Conservation (phyloP, 768 basidiomycete species). For the Trametopsis cervina region DNA sequence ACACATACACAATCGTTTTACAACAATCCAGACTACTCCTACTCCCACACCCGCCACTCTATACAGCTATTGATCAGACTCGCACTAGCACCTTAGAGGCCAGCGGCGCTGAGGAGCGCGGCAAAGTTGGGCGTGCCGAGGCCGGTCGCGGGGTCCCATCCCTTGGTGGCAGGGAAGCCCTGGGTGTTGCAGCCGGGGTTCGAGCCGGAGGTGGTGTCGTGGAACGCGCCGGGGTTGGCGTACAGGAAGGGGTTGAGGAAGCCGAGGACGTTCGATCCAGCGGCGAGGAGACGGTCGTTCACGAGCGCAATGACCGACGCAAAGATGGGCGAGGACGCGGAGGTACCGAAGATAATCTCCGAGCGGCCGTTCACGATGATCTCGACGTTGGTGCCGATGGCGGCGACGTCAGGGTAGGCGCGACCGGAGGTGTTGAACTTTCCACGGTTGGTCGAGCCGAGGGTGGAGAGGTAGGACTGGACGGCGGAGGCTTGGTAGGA, state of each 20-base stretch:
- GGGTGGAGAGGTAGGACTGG: conserved; percentile 30
- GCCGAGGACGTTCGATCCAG: conserved; percentile 26
- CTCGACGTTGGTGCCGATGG: conserved; percentile 39
- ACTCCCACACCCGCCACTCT: too few relatives aligned
- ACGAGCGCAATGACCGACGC: conserved; percentile 21
- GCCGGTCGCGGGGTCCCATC: conserved; percentile 31
- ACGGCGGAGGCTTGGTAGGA: conserved; percentile 34
- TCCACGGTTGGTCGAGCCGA: conserved; percentile 42
- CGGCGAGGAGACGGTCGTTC: conserved; percentile 26
- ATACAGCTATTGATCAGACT: too few relatives aligned
- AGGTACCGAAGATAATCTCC: conserved; percentile 23
- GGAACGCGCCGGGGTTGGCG: conserved; percentile 20
- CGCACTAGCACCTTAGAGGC: conserved; percentile 7
- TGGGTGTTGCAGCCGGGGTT: conserved; percentile 30
- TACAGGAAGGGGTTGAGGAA: conserved; percentile 32
- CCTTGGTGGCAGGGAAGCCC: conserved; percentile 27
- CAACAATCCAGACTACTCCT: too few relatives aligned
- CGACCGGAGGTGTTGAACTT: conserved; percentile 37
- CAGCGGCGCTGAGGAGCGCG: conserved; percentile 18
- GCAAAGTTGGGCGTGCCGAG: conserved; percentile 28
- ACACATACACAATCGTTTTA: too few relatives aligned
- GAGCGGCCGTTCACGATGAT: conserved; percentile 33
- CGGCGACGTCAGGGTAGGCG: conserved; percentile 59
- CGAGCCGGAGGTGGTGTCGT: conserved; percentile 26
- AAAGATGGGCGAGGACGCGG: background rate